These are phyloP conservation scores for Pulveroboletus ravenelii DNA, from an alignment of 768 basidiomycete genomes.

Conservation along the genomic window DNA sequence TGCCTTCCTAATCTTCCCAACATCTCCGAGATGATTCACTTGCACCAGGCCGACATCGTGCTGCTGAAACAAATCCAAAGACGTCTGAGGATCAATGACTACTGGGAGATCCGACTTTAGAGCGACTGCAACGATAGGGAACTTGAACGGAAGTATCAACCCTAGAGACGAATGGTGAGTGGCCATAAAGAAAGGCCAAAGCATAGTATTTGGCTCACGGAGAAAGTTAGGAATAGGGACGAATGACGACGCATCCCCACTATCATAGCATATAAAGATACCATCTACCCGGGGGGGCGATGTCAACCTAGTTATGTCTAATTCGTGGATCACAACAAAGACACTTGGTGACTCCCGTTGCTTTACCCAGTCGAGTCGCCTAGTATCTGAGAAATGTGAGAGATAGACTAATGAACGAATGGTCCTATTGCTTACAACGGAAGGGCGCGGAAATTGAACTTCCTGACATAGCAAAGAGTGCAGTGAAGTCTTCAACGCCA, in stretches of 20 bases:
- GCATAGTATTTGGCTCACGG: slow-evolving; percentile 44
- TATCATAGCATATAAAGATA: slow-evolving; percentile 83
- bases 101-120: slow-evolving; percentile 77
- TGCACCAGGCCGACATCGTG: slow-evolving; percentile 80
- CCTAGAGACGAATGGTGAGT: slow-evolving; percentile 36
- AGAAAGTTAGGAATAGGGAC: slow-evolving; percentile 61
- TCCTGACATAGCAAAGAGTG: slow-evolving; percentile 31
- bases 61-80: slow-evolving; percentile 44
- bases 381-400: slow-evolving; percentile 33
- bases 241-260: slow-evolving; percentile 58
- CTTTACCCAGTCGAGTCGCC: slow-evolving; percentile 30
- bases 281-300: slow-evolving; percentile 64
- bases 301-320: slow-evolving; percentile 52
- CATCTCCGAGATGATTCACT: slow-evolving; percentile 52
- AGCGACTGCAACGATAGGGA: slow-evolving; percentile 72
- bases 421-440: slow-evolving; percentile 33
- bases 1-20: slow-evolving; percentile 67
- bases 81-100: slow-evolving; percentile 53
- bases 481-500: slow-evolving; percentile 42
- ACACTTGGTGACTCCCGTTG: slow-evolving; percentile 40
- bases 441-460: slow-evolving; percentile 34
- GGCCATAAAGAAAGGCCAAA: slow-evolving; percentile 5
- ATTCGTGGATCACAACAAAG: slow-evolving; percentile 51
- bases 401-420: not conserved
- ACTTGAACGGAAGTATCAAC: slow-evolving; percentile 49